Conservation (phyloP, 257 asterid genomes). For the Thymus quinquecostatus region DNA sequence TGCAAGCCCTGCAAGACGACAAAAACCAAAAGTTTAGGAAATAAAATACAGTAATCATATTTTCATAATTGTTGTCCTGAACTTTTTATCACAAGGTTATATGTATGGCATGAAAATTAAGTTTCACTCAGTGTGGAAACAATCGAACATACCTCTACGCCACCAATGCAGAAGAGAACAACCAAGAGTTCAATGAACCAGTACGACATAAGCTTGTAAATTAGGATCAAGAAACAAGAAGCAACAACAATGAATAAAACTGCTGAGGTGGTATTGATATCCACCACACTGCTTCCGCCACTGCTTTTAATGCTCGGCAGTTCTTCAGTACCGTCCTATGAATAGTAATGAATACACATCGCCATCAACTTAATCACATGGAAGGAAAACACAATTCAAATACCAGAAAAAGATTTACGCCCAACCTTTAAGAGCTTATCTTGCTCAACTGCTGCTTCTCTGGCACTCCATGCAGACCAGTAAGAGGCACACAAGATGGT, state of each 20-base stretch:
- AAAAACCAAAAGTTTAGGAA: conserved; percentile 19
- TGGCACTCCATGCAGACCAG: conserved; percentile 93
- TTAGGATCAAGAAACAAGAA: conserved; percentile 78
- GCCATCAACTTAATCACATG: conserved; percentile 16
- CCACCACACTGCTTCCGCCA: conserved; percentile 69
- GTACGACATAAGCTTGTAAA: conserved; percentile 77
- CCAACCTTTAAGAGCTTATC: conserved; percentile 78
- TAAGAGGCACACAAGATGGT: conserved; percentile 88
- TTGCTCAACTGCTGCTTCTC: conserved; percentile 78
- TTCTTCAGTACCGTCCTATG: conserved; percentile 73
- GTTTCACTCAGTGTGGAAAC: conserved; percentile 13
- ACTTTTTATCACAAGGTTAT: neutral
- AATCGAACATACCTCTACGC: conserved; percentile 65
- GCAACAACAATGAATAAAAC: conserved; percentile 75
- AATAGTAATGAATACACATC: conserved; percentile 23
- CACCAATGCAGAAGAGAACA: conserved; percentile 86
- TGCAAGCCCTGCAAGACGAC: conserved; percentile 71
- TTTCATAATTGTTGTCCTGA: neutral
- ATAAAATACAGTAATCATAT: neutral
- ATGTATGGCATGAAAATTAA: neutral
- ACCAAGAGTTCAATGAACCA: conserved; percentile 89
- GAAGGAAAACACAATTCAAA: conserved; percentile 5
- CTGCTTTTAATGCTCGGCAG: conserved; percentile 46
- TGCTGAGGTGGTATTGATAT: conserved; percentile 76
- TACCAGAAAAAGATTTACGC: conserved; percentile 1